A percentile compares a stretch with the other conserved stretches of the same genome.
Conservation (phyloP, 805 yeast genomes). For the Lachancea cidri region DNA sequence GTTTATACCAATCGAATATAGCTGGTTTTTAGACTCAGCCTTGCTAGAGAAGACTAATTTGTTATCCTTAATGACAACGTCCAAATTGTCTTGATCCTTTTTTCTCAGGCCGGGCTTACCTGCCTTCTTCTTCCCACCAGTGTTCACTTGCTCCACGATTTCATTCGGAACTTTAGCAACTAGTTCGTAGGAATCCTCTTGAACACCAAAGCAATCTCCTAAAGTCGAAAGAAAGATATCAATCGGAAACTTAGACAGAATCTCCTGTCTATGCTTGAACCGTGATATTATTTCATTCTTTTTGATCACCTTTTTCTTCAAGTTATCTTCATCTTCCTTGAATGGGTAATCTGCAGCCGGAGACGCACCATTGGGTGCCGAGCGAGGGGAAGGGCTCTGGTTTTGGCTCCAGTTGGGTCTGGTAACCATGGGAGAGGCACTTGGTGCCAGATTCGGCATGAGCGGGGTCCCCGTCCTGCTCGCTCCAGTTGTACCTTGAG, state of each 20-base stretch:
- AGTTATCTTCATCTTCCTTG: conserved; percentile 28
- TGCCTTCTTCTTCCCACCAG: conserved; percentile 31
- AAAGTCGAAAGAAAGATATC: conserved; percentile 31
- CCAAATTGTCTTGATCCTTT: conserved; percentile 30
- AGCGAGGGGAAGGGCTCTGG: conserved; percentile 12
- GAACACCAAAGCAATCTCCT: conserved; percentile 30
- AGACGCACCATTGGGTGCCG: conserved; percentile 11
- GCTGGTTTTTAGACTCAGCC: conserved; percentile 15
- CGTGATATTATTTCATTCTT: conserved; percentile 32
- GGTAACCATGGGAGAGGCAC: conserved; percentile 9
- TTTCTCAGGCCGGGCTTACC: conserved; percentile 29
- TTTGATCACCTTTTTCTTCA: conserved; percentile 24
- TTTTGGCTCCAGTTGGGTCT: conserved; percentile 4
- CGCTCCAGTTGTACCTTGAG: conserved; percentile 5
- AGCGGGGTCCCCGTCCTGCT: conserved; percentile 22
- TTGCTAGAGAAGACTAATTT: conserved; percentile 26
- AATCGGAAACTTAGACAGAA: conserved; percentile 25
- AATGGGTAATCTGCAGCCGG: conserved; percentile 21
- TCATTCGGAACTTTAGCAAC: conserved; percentile 22
- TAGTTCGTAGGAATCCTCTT: conserved; percentile 25
- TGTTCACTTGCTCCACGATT: conserved; percentile 27
- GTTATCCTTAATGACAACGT: conserved; percentile 18
- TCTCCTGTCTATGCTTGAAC: conserved; percentile 32
- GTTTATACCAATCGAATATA: conserved; percentile 14
- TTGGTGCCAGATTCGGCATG: conserved; percentile 3